A percentile compares a stretch with the other conserved stretches of the same genome.
Conservation (phyloP, 495 filamentous ascomycete species). For the Aspergillus bertholletiae region DNA sequence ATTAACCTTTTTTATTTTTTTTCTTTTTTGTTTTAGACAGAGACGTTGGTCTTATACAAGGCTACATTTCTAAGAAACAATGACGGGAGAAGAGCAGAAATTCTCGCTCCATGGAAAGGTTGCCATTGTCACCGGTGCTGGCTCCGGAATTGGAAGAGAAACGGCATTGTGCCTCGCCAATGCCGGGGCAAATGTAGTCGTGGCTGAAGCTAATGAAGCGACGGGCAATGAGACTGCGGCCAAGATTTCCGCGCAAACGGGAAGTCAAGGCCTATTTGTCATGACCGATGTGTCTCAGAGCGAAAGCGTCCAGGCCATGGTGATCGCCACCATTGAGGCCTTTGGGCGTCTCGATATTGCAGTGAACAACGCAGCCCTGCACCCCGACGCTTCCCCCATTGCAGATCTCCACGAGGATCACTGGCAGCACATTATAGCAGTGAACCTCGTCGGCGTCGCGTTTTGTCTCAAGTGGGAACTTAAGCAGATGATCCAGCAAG, state of each 20-base stretch:
- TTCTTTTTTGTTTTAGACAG: no score
- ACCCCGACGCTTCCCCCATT: conserved; percentile 3
- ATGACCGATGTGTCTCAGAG: conserved; percentile 18
- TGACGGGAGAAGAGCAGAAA: no score
- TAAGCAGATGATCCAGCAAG: conserved; percentile 21
- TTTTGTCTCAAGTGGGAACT: conserved; percentile 16
- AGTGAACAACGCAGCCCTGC: conserved; percentile 19
- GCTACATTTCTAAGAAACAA: no score
- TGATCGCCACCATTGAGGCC: conserved; percentile 6
- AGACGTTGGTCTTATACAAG: no score
- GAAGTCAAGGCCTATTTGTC: conserved; percentile 16
- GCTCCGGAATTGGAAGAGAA: conserved; percentile 43
- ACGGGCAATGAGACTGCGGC: conserved; percentile 19
- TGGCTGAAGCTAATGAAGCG: conserved; percentile 42
- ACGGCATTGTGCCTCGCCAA: conserved; percentile 33
- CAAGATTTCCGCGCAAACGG: conserved; percentile 6
- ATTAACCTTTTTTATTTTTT: no score
- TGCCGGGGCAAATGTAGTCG: conserved; percentile 39
- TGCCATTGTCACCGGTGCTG: conserved; percentile 39
- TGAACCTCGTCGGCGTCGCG: conserved; percentile 16
- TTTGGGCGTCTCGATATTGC: conserved; percentile 21
- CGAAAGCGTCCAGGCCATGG: conserved; percentile 12
- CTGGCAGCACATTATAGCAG: conserved; percentile 9
- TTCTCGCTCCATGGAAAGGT: no score
- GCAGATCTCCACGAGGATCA: conserved; percentile 9